A percentile compares a stretch with the other conserved stretches of the same genome.
phyloP scores from a whole-genome alignment of 305 asterid species.

The Vinca major region DNA sequence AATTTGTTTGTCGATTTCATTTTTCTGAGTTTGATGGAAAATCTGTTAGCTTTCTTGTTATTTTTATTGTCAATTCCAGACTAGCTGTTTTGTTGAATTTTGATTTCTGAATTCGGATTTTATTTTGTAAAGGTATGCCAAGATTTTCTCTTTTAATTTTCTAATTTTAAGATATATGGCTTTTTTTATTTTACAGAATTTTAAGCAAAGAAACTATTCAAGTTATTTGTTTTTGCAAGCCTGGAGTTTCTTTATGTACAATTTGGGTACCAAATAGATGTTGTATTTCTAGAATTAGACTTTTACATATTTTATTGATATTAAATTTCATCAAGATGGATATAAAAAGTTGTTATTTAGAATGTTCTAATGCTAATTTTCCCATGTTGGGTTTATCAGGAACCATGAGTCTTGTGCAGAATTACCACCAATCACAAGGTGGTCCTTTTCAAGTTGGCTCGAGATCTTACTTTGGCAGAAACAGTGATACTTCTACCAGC shows the following conservation, averaged over 20 bases:
- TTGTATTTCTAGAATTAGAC: neutral
- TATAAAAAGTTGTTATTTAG: neutral
- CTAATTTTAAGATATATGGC: too few relatives aligned
- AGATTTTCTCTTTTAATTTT: too few relatives aligned
- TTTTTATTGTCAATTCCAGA: too few relatives aligned
- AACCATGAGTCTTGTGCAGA: constrained; percentile 55
- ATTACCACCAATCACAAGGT: constrained; percentile 34
- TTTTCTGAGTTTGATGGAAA: too few relatives aligned
- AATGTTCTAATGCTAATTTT: constrained; percentile 13
- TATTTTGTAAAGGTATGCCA: too few relatives aligned
- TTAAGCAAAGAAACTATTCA: too few relatives aligned
- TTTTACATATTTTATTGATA: neutral
- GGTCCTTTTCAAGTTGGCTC: constrained; percentile 38
- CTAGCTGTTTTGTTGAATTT: too few relatives aligned
- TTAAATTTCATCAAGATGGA: neutral
- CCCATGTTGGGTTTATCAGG: constrained; percentile 31
- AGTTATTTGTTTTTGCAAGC: neutral
- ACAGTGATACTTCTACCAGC: constrained; percentile 25
- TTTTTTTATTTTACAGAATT: too few relatives aligned
- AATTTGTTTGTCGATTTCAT: too few relatives aligned
- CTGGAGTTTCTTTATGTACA: neutral
- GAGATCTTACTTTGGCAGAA: constrained; percentile 40
- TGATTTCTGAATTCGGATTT: too few relatives aligned
- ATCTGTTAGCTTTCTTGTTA: too few relatives aligned
- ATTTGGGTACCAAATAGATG: neutral